Base-by-base conservation (phyloP, 2,329 filamentous ascomycete species). In the Claviceps sp. region DNA sequence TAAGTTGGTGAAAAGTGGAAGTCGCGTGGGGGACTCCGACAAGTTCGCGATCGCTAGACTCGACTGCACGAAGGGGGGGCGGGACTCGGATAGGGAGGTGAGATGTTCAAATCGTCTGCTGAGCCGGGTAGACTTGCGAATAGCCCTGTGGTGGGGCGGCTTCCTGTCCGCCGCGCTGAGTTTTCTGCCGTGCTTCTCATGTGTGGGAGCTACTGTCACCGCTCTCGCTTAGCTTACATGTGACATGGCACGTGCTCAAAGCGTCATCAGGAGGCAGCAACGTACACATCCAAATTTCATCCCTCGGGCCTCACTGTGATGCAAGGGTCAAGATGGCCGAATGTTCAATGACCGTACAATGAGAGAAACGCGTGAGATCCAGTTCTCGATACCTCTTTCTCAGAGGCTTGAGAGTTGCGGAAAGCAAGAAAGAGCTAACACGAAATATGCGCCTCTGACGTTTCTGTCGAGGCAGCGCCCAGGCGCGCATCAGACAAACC, bases 131-230 rank as follows among this genome's bases (percentile, higher is more conserved):
- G 60, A 56, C 57, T 58, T 55, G 57, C 58, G 17, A 66, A 65
- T 66, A 68, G 64, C 66, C 66, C 66, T 68, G 59, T 61, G 60
- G 66, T 66, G 66, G 66, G 66, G 65, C 60, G 66, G 65, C 60
- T 50, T 50, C 42, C 47, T 9, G 42, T 34, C 20, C 54, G 54
- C 65, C 66, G 65, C 64, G 66, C 66, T 64, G 62, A 65, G 59
- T 64, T 69, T 68, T 69, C 65, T 66, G 62, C 61, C 66, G 54
- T 56, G 55, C 57, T 47, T 53, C 54, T 50, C 55, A 59, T 65
- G 61, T 68, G 67, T 68, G 67, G 64, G 65, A 61, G 63, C 62
- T 70, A 71, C 63, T 66, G 66, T 70, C 64, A 66, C 60, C 55
- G 51, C 44, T 17, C 47, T 54, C 53, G 53, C 53, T 54, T 54